Evolutionary conservation across 129 eudicot genomes (phyloP).

Genomic region (Oenanthe sinensis): DNA sequence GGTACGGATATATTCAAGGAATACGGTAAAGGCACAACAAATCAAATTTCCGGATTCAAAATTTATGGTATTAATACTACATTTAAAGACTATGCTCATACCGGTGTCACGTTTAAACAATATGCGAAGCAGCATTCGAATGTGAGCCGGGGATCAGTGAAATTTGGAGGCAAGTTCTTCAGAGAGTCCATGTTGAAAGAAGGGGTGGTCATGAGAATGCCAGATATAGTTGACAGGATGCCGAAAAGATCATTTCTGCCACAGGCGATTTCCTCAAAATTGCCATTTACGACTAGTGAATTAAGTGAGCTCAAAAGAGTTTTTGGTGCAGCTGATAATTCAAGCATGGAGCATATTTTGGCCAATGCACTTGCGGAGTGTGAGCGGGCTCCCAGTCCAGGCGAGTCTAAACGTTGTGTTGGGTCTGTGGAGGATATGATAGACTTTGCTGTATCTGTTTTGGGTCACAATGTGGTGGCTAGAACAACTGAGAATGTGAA

Average conservation of each 20-base stretch:
- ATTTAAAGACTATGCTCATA: constrained; percentile 63
- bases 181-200: constrained; percentile 62
- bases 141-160: constrained; percentile 23
- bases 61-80: constrained; percentile 51
- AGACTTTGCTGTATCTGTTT: constrained; percentile 58
- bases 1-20: constrained; percentile 68
- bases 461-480: constrained; percentile 53
- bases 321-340: constrained; percentile 33
- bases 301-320: constrained; percentile 33
- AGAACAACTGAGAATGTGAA: constrained; percentile 56
- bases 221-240: constrained; percentile 72
- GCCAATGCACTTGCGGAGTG: constrained; percentile 53
- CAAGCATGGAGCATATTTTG: constrained; percentile 37
- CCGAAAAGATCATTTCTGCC: constrained; percentile 83
- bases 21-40: constrained; percentile 54
- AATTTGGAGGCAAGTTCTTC: constrained; percentile 52
- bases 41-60: constrained; percentile 44
- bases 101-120: constrained; percentile 48
- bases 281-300: constrained; percentile 51
- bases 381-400: constrained; percentile 61
- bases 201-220: constrained; percentile 70
- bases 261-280: constrained; percentile 46
- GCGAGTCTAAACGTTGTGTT: constrained; percentile 75
- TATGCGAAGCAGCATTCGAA: constrained; percentile 30
- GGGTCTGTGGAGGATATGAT: constrained; percentile 88